Evolutionary conservation across 2,329 filamentous ascomycete genomes (phyloP), one percentile per base, ranked within the genome.

Genomic region (Aureobasidium melanogenum): DNA sequence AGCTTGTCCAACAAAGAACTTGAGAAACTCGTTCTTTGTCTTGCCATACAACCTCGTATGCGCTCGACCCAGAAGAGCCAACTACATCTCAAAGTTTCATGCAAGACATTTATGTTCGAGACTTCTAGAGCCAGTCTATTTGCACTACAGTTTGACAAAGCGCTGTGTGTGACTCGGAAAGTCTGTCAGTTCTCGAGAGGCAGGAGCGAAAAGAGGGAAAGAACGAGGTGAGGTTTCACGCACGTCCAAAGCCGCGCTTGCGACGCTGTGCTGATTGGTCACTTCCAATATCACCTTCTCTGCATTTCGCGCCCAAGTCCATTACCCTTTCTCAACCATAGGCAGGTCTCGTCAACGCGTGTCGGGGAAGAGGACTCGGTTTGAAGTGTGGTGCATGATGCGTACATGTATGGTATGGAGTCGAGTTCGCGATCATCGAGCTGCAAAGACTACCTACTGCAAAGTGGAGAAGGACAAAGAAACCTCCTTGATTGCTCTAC

Each of bases 91-190:
- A 10, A 59, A 15, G 14, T 15, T 26, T 22, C 44, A 50, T 59
- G 56, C 44, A 36, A 50, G 56, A 50, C 44, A 41, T 41, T 50
- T 19, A 17, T 38, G 22, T 28, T 47, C 9, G 54, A 38, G 34
- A 26, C n/a, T 24, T 9, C n/a, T 32, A 12, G 32, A 15, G 24
- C n/a, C 28, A 17, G 3, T 28, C 2, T 15, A 22, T 15, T 22
- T 34, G 30, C 54, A 43, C 22, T 30, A 57, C 28, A 19, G 54
- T 57, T 57, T 57, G 32, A 44, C 56, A 59, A 59, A 50, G 56
- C 56, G 56, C 56, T 44, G 24, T 59, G 56, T 59, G 30, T 22
- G 41, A 57, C 54, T 26, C 19, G 30, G 38, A 14, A 4, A 19
- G 34, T 28, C 34, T 26, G 15, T 47, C 41, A n/a, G 8, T 3